Conservation (phyloP, 768 basidiomycete species). For the Russula sp. region DNA sequence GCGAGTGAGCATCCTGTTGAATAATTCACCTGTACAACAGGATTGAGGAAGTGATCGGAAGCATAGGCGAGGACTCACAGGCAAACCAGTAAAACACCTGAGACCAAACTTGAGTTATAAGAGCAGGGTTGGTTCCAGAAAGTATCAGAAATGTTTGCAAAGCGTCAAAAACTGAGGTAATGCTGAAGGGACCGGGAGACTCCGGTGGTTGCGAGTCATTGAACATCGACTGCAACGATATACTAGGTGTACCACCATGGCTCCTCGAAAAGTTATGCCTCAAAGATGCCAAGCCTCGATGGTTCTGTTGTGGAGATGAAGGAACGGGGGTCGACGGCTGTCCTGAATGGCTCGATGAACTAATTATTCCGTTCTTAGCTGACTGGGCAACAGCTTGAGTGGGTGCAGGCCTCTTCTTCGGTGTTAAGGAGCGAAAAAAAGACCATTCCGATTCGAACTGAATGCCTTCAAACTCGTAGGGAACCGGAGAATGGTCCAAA, state of each 20-base stretch:
- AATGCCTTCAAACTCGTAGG: slow-evolving; percentile 73
- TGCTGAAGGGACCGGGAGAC: slow-evolving; percentile 45
- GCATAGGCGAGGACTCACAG: slow-evolving; percentile 55
- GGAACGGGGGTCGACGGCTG: slow-evolving; percentile 50
- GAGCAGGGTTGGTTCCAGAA: slow-evolving; percentile 85
- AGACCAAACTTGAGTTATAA: slow-evolving; percentile 89
- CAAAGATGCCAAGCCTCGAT: slow-evolving; percentile 59
- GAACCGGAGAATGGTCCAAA: slow-evolving; percentile 77
- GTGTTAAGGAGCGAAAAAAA: slow-evolving; percentile 69
- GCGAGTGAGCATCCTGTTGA: slow-evolving; percentile 82
- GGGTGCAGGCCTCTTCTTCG: slow-evolving; percentile 53
- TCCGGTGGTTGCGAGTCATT: slow-evolving; percentile 44
- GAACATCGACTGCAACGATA: slow-evolving; percentile 52
- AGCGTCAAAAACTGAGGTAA: slow-evolving; percentile 80
- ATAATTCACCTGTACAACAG: slow-evolving; percentile 61
- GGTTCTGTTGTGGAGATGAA: slow-evolving; percentile 26
- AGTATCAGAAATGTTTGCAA: slow-evolving; percentile 79
- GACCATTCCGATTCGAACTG: slow-evolving; percentile 98
- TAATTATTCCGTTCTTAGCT: slow-evolving; percentile 39
- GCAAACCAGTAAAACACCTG: slow-evolving; percentile 99
- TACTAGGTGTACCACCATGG: slow-evolving; percentile 44
- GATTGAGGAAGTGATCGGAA: slow-evolving; percentile 26
- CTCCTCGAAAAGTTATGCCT: slow-evolving; percentile 59
- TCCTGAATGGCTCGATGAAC: slow-evolving; percentile 48
- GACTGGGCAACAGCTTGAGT: slow-evolving; percentile 38